Percentiles rank a stretch among this genome's conserved stretches.
These are phyloP conservation scores for Apodospora peruviana DNA, from an alignment of 495 filamentous ascomycete genomes.

Conservation along the genomic window DNA sequence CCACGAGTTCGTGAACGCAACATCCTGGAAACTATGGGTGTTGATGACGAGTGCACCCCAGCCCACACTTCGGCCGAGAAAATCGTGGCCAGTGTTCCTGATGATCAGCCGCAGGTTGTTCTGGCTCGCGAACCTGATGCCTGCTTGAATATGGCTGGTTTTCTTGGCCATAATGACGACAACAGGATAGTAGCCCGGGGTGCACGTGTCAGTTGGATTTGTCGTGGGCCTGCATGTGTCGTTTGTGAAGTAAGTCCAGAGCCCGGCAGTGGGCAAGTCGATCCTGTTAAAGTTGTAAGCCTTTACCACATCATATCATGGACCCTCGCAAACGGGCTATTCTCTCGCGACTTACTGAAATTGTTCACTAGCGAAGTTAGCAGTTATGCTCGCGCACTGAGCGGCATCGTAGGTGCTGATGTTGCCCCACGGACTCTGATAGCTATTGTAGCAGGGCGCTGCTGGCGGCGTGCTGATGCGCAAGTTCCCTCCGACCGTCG, in stretches of 20 bases:
- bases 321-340: too few species aligned
- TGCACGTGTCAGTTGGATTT: conserved; percentile 45
- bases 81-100: conserved; percentile 61
- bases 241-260: conserved; percentile 45
- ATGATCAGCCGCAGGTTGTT: conserved; percentile 58
- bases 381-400: conserved; percentile 27
- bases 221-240: conserved; percentile 40
- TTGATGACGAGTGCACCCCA: conserved; percentile 56
- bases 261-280: conserved; percentile 31
- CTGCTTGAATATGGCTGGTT: conserved; percentile 38
- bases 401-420: conserved; percentile 33
- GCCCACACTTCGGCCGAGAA: conserved; percentile 53
- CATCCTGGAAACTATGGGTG: conserved; percentile 56
- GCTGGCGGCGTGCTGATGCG: conserved; percentile 32
- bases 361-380: conserved; percentile 30
- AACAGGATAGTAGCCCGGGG: conserved; percentile 50
- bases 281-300: conserved; percentile 16
- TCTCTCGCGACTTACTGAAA: conserved; percentile 32
- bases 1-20: conserved; percentile 35
- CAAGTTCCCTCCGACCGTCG: conserved; percentile 34
- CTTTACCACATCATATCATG: too few species aligned
- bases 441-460: conserved; percentile 35
- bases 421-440: conserved; percentile 33
- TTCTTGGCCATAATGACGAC: conserved; percentile 49
- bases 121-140: conserved; percentile 47